phyloP scores from a whole-genome alignment of 768 basidiomycete genomes.

The Tulasnella sp. region DNA sequence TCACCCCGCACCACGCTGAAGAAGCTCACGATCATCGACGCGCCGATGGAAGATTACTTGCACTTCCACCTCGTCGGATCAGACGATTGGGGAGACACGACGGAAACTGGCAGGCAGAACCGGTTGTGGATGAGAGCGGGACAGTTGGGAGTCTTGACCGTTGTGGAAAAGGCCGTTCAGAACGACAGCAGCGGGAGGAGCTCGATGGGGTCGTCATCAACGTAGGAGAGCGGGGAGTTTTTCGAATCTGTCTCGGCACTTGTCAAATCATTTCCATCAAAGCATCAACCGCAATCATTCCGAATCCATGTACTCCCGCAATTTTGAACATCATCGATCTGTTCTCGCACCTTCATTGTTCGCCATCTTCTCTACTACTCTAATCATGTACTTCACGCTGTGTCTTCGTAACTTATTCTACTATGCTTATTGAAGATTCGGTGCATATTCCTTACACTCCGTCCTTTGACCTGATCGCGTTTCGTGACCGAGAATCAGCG shows the following conservation, averaged over 20 bases:
- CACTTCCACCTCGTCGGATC: conserved; percentile 24
- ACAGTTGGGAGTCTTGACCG: conserved; percentile 18
- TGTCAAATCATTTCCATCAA: too few species aligned
- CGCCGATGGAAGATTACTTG: conserved; percentile 20
- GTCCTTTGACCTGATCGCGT: neutral
- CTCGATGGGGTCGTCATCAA: neutral
- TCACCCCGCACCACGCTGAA: conserved; percentile 18
- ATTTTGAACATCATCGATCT: too few species aligned
- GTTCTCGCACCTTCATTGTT: neutral
- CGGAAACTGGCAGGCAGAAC: conserved; percentile 16
- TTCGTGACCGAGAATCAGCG: too few species aligned
- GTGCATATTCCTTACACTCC: neutral
- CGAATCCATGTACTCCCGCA: too few species aligned
- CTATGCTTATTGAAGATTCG: neutral
- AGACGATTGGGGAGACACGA: conserved; percentile 9
- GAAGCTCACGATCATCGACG: conserved; percentile 17
- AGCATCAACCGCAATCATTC: too few species aligned
- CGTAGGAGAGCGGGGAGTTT: neutral
- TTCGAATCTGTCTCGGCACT: too few species aligned
- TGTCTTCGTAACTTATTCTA: neutral
- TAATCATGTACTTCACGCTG: neutral
- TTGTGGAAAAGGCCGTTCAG: conserved; percentile 1
- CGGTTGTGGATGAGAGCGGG: conserved; percentile 24
- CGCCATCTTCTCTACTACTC: neutral
- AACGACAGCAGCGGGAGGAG: neutral